Base-by-base conservation (phyloP, 2,329 filamentous ascomycete species). In the Trichoderma simmonsii region DNA sequence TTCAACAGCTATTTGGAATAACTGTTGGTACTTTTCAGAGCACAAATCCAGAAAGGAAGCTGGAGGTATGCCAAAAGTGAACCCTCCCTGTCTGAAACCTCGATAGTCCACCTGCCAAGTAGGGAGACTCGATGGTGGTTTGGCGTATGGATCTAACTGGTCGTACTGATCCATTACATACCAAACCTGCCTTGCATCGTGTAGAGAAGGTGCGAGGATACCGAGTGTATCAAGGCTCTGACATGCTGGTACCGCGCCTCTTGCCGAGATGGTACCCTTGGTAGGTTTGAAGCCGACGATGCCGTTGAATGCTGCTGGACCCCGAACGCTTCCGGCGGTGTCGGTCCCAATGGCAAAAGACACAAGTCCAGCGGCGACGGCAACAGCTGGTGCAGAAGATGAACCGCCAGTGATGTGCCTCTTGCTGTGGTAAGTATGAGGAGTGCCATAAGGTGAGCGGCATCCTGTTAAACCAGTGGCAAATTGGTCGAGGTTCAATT, bases 401-500 rank as follows among this genome's bases (percentile, higher is more conserved):
- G 75, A 76, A 34, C 75, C 74, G 24, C 75, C 75, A 3, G 75
- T 69, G 11, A 75, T 74, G 70, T 74, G 73, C 43, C 59, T 66
- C 14, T 30, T 26, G 36, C 61, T 63, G 12, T 75, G 71, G 2
- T 73, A 73, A 36, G 75, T 75, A 51, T 74, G 75, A 7, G 73
- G 57, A n/a, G 28, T 66, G 1, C 74, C 74, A 57, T 73, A 75
- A 1, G 74, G 57, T 3, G 75, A 67, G 1, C 74, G 62, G 1
- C 73, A 75, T n/a, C 75, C 74, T 5, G 74, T 74, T 48, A 75
- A 71, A 11, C 75, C 75, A 34, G 75, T 68, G 6, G 73, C 73
- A 14, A 74, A 65, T 39, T 74, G 72, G 32, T 74, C 88, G 84
- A 89, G 90, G 3, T 80, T 90, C 0, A 88, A 89, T 59, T 85